phyloP scores from a whole-genome alignment of 768 basidiomycete genomes.

The Naganishia antarctica region DNA sequence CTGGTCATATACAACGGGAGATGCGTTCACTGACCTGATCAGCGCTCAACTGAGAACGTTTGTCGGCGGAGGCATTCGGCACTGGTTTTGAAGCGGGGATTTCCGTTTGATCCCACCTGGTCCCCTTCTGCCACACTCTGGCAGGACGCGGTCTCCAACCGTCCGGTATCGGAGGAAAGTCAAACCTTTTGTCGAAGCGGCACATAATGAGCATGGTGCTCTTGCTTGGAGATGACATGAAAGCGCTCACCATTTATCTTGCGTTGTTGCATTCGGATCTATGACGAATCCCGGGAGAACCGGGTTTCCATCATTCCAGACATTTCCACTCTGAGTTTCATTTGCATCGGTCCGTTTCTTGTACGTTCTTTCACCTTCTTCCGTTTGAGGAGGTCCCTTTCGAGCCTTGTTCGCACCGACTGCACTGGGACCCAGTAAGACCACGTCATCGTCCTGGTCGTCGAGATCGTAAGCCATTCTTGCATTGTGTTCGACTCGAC shows the following conservation, averaged over 20 bases:
- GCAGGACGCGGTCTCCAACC: conserved; percentile 82
- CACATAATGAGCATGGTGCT: too few species aligned
- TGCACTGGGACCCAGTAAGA: conserved; percentile 35
- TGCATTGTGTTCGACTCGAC: conserved; percentile 49
- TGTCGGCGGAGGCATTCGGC: conserved; percentile 52
- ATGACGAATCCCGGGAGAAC: conserved; percentile 73
- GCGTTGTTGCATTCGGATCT: conserved; percentile 49
- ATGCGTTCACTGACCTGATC: conserved; percentile 59
- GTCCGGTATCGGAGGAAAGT: conserved; percentile 70
- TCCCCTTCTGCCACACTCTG: conserved; percentile 60
- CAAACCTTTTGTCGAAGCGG: too few species aligned
- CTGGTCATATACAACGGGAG: background rate
- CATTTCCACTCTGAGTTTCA: background rate
- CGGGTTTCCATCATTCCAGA: conserved; percentile 69
- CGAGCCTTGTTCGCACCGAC: conserved; percentile 3
- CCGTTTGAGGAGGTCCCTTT: background rate
- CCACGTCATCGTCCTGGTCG: conserved; percentile 57
- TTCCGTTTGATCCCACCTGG: conserved; percentile 36
- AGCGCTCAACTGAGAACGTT: conserved; percentile 57
- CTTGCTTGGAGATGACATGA: background rate
- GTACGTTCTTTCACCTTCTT: background rate
- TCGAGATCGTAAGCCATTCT: conserved; percentile 63
- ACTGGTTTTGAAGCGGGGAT: conserved; percentile 16
- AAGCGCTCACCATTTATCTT: conserved; percentile 46
- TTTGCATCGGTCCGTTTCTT: background rate